These are phyloP conservation scores for Fusarium kyushuense DNA, from an alignment of 2,329 filamentous ascomycete genomes.

Conservation along the genomic window DNA sequence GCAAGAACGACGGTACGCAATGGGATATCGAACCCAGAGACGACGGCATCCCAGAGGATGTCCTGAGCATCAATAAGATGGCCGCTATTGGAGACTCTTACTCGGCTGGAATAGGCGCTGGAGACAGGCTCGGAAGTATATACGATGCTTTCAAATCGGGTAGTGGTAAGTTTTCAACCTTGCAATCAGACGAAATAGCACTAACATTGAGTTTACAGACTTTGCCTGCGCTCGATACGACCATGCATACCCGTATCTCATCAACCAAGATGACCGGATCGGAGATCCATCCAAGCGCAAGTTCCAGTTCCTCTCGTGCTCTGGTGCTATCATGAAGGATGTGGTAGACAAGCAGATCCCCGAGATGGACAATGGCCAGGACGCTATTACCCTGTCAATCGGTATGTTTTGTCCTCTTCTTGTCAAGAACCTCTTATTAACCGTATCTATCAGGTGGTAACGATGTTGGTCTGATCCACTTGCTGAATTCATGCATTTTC, in stretches of 20 bases:
- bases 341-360: constrained; percentile 11
- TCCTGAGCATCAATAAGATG: background rate
- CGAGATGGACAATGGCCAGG: background rate
- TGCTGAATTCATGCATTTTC: constrained; percentile 6
- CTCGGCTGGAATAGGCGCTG: constrained; percentile 33
- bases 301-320: constrained; percentile 16
- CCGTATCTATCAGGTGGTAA: too few relatives aligned
- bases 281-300: constrained; percentile 4
- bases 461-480: background rate
- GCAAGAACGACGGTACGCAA: background rate
- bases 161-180: constrained; percentile 7
- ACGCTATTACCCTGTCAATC: constrained; percentile 11
- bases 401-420: too few relatives aligned
- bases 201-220: too few relatives aligned
- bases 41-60: background rate
- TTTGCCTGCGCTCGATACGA: constrained; percentile 9
- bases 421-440: too few relatives aligned
- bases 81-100: constrained; percentile 32
- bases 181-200: too few relatives aligned
- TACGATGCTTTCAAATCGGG: background rate
- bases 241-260: constrained; percentile 16
- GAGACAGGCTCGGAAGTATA: constrained; percentile 1
- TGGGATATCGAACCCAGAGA: background rate
- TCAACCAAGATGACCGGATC: background rate
- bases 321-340: constrained; percentile 14